These are phyloP conservation scores for Xerocomellus amylosporus DNA, from an alignment of 768 basidiomycete species.

Conservation along the genomic window DNA sequence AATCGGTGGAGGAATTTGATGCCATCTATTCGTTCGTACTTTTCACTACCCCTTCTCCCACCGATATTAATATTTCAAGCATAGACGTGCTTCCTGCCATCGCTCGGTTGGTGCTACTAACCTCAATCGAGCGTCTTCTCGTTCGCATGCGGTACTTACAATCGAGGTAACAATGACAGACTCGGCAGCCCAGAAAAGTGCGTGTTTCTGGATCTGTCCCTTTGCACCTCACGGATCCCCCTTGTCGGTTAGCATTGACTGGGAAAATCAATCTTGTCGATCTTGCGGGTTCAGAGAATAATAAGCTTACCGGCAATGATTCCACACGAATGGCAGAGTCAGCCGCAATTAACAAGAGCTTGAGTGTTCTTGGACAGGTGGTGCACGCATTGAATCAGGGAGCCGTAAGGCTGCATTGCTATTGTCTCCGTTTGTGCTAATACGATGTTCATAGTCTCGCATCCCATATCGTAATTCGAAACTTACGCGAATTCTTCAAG, in stretches of 20 bases:
- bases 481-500: slow-evolving; percentile 85
- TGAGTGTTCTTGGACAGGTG: slow-evolving; percentile 85
- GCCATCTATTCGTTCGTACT: slow-evolving; percentile 43
- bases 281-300: slow-evolving; percentile 89
- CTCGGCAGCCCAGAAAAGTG: slow-evolving; percentile 52
- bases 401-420: slow-evolving; percentile 40
- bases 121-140: slow-evolving; percentile 79
- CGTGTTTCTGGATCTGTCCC: slow-evolving; percentile 13
- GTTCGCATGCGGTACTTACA: slow-evolving; percentile 85
- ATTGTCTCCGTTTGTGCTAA: slow-evolving; percentile 9
- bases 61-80: neutral
- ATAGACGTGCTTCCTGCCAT: slow-evolving; percentile 67
- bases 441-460: slow-evolving; percentile 46
- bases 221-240: neutral
- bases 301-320: slow-evolving; percentile 88
- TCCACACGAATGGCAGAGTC: slow-evolving; percentile 85
- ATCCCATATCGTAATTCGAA: slow-evolving; percentile 91
- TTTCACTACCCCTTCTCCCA: neutral
- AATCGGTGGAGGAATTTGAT: slow-evolving; percentile 47
- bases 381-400: slow-evolving; percentile 80
- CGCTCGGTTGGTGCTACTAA: slow-evolving; percentile 86
- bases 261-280: slow-evolving; percentile 88
- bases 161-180: slow-evolving; percentile 63
- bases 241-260: slow-evolving; percentile 45
- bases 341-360: slow-evolving; percentile 84